Conservation (phyloP, 371 early-diverging fungal species). For the Mortierella sp. region DNA sequence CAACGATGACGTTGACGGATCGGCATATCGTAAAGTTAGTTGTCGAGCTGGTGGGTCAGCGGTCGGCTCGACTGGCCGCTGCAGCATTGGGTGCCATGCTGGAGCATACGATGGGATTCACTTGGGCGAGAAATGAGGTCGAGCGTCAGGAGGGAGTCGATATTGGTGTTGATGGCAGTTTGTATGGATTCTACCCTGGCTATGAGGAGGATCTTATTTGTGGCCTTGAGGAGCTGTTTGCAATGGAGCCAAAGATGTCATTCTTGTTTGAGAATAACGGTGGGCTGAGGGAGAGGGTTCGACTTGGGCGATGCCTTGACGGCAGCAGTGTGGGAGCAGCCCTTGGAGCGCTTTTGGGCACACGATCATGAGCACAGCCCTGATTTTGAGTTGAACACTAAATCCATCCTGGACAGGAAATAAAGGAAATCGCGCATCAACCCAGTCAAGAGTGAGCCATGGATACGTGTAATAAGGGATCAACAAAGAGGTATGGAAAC, state of each 20-base stretch:
- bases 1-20: constrained; percentile 76
- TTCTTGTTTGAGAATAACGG: background rate
- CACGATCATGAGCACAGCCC: background rate
- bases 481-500: background rate
- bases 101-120: constrained; percentile 56
- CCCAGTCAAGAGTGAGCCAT: no score
- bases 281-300: background rate
- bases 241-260: background rate
- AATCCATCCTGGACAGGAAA: background rate
- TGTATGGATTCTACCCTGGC: constrained; percentile 93
- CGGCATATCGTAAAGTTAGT: constrained; percentile 83
- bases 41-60: constrained; percentile 86
- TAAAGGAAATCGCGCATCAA: no score
- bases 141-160: constrained; percentile 48
- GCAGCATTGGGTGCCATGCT: constrained; percentile 87
- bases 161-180: constrained; percentile 93
- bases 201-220: constrained; percentile 80
- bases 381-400: background rate
- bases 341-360: background rate
- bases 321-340: background rate
- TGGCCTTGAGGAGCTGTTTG: constrained; percentile 38
- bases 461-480: background rate
- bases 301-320: background rate
- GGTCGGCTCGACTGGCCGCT: constrained; percentile 90
- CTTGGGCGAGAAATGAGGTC: constrained; percentile 8